phyloP scores from a whole-genome alignment of 495 filamentous ascomycete species.

The Aspergillus steynii region DNA sequence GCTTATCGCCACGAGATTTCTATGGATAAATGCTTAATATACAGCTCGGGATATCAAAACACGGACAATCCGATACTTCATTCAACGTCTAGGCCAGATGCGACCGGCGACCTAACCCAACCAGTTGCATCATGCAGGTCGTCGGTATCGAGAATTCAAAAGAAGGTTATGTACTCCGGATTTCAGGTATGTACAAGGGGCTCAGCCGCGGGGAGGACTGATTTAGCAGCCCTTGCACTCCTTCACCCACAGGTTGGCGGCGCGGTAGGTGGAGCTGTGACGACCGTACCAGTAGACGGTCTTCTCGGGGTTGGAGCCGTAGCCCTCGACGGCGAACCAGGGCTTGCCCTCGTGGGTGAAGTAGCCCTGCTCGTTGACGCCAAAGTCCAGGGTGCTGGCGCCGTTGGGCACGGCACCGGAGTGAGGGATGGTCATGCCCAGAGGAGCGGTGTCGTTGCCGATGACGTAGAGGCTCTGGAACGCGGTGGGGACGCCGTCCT shows the following conservation, averaged over 20 bases:
- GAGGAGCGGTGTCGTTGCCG: slow-evolving; percentile 24
- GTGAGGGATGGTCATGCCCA: slow-evolving; percentile 32
- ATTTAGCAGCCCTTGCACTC: slow-evolving; percentile 26
- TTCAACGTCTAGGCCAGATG: not conserved
- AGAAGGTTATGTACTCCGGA: not conserved
- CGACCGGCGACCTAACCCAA: not conserved
- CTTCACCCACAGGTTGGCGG: slow-evolving; percentile 32
- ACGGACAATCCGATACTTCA: not conserved
- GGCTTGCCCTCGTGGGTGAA: slow-evolving; percentile 30
- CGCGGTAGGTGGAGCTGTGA: slow-evolving; percentile 26
- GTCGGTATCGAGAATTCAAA: not conserved
- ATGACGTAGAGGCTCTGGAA: slow-evolving; percentile 38
- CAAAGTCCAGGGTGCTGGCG: slow-evolving; percentile 28
- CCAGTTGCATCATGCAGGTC: not conserved
- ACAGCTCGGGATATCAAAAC: not conserved
- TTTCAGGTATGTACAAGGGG: not conserved
- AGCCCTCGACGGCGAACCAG: slow-evolving; percentile 32
- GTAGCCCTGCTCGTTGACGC: slow-evolving; percentile 29
- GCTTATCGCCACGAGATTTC: not conserved
- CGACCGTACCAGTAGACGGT: slow-evolving; percentile 26
- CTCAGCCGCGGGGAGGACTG: not conserved
- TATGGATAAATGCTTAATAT: not conserved
- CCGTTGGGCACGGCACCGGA: slow-evolving; percentile 29
- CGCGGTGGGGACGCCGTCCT: slow-evolving; percentile 26
- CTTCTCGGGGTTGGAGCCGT: slow-evolving; percentile 23